A percentile compares a stretch with the other conserved stretches of the same genome.
These are phyloP conservation scores for Camillea tinctor DNA, from an alignment of 2,329 filamentous ascomycete species.

Conservation along the genomic window DNA sequence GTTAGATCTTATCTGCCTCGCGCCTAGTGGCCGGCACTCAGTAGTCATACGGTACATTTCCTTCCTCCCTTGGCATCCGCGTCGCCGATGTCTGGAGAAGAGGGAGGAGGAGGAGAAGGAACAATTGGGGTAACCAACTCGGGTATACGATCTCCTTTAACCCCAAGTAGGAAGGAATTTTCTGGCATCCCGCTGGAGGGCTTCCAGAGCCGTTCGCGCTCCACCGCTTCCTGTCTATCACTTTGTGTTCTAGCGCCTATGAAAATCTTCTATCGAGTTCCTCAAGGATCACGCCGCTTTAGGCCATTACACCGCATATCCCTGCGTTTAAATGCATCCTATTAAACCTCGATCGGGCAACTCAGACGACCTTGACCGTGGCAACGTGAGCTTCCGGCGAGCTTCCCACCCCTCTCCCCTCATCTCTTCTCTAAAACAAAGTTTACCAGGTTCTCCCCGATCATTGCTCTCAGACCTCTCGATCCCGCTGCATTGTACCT, in stretches of 20 bases:
- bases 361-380: slow-evolving; percentile 11
- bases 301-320: slow-evolving; percentile 14
- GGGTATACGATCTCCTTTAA: neutral
- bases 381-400: no score
- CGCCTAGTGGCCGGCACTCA: neutral
- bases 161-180: slow-evolving; percentile 8
- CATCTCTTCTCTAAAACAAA: neutral
- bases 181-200: slow-evolving; percentile 1
- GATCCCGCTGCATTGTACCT: neutral
- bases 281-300: neutral
- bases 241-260: neutral
- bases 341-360: slow-evolving; percentile 33
- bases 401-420: no score
- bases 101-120: neutral
- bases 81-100: neutral
- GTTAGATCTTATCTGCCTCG: neutral
- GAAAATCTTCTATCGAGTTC: neutral
- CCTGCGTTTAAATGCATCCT: slow-evolving; percentile 17
- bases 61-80: slow-evolving; percentile 8
- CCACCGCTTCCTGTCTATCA: neutral
- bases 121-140: neutral
- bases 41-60: slow-evolving; percentile 11
- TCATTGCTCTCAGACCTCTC: neutral
- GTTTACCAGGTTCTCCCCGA: neutral
- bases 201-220: slow-evolving; percentile 10